These are phyloP conservation scores for Penicillium bovifimosum DNA, from an alignment of 495 filamentous ascomycete species.

Conservation along the genomic window DNA sequence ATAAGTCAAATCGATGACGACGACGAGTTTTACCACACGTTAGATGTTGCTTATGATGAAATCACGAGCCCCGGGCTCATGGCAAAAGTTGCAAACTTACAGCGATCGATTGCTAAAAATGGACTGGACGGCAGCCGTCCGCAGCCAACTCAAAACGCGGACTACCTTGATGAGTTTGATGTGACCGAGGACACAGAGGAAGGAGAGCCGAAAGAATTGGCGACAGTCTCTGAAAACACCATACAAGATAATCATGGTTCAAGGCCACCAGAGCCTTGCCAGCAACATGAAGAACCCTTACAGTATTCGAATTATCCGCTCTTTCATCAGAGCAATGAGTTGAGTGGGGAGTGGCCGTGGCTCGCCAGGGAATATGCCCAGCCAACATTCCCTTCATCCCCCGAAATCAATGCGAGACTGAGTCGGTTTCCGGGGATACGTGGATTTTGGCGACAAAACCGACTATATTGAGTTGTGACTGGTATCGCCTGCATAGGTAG, in stretches of 20 bases:
- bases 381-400: neutral
- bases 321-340: neutral
- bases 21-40: slow-evolving; percentile 5
- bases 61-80: slow-evolving; percentile 1
- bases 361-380: neutral
- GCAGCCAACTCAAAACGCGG: neutral
- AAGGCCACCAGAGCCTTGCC: neutral
- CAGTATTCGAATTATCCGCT: neutral
- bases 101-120: neutral
- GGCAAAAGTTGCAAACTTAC: neutral
- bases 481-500: too few species aligned
- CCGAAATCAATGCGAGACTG: neutral
- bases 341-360: neutral
- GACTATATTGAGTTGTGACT: slow-evolving; percentile 19
- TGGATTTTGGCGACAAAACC: slow-evolving; percentile 32
- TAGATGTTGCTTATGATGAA: slow-evolving; percentile 15
- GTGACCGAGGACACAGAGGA: neutral
- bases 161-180: too few species aligned
- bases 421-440: neutral
- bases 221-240: neutral
- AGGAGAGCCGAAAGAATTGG: neutral
- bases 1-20: neutral
- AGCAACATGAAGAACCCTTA: neutral
- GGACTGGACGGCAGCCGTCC: neutral
- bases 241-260: neutral